Evolutionary conservation across 495 filamentous ascomycete species (phyloP).

Genomic region (Penicillium cosmopolitanum): DNA sequence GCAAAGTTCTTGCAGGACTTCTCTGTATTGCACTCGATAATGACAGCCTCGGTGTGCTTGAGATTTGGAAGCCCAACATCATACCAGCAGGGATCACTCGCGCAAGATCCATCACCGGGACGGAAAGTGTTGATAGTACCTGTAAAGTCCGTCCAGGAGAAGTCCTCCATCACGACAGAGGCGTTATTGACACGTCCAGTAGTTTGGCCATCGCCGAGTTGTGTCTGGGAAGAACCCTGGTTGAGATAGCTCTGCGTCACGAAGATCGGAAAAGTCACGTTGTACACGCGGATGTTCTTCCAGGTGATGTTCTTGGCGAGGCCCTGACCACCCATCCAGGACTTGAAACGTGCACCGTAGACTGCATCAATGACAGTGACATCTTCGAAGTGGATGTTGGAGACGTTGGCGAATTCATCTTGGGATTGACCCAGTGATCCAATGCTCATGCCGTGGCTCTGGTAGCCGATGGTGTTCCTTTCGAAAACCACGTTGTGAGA

Average conservation of each 20-base stretch:
- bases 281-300: constrained; percentile 46
- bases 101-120: constrained; percentile 46
- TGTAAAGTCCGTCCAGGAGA: constrained; percentile 44
- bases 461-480: constrained; percentile 42
- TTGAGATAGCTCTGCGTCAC: constrained; percentile 47
- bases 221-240: constrained; percentile 32
- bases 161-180: constrained; percentile 42
- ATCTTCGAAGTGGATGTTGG: constrained; percentile 43
- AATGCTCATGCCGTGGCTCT: constrained; percentile 48
- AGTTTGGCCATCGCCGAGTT: constrained; percentile 20
- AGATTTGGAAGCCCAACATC: constrained; percentile 37
- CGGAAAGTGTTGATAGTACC: constrained; percentile 43
- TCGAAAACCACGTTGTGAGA: constrained; percentile 43
- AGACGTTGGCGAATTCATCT: constrained; percentile 35
- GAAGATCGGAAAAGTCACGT: constrained; percentile 51
- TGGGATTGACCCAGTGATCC: constrained; percentile 43
- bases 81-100: constrained; percentile 47
- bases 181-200: constrained; percentile 29
- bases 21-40: constrained; percentile 43
- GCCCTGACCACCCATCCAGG: constrained; percentile 45
- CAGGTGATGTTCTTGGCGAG: constrained; percentile 46
- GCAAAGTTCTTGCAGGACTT: constrained; percentile 40
- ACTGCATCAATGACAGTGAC: constrained; percentile 42
- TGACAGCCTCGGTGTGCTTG: constrained; percentile 40
- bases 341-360: constrained; percentile 48